Evolutionary conservation across 1,284 basidiomycete species (phyloP).

Genomic region (Trametes pubescens): DNA sequence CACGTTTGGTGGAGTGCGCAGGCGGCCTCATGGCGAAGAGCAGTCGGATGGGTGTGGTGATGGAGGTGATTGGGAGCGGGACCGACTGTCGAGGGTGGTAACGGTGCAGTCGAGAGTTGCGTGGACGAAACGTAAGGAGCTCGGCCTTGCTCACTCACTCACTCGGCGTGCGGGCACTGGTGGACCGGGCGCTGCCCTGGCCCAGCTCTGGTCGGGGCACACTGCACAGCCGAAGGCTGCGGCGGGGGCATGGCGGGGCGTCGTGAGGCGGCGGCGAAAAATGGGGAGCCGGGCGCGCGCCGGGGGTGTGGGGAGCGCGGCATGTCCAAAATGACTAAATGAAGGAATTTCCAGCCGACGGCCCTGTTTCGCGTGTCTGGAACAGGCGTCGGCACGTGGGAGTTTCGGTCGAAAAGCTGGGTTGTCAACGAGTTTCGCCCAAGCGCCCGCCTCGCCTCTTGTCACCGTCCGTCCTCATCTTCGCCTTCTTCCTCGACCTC

Average conservation of each 20-base stretch:
- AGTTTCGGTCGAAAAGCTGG: constrained; percentile 35
- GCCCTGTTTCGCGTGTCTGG: constrained; percentile 37
- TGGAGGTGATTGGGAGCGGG: constrained; percentile 27
- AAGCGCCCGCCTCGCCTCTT: constrained; percentile 36
- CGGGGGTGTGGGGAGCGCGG: constrained; percentile 22
- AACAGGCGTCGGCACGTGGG: constrained; percentile 32
- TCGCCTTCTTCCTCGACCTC: constrained; percentile 36
- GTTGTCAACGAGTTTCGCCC: constrained; percentile 36
- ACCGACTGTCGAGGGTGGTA: constrained; percentile 18
- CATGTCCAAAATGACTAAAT: constrained; percentile 34
- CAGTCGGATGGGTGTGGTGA: constrained; percentile 11
- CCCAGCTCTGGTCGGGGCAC: constrained; percentile 15
- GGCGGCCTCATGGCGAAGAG: constrained; percentile 20
- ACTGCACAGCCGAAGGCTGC: constrained; percentile 15
- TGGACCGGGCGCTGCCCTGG: constrained; percentile 4
- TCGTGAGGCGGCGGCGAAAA: constrained; percentile 27
- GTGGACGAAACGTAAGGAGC: constrained; percentile 20
- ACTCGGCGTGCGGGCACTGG: neutral
- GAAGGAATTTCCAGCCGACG: constrained; percentile 31
- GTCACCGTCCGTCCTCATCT: constrained; percentile 38
- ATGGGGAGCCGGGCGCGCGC: constrained; percentile 19
- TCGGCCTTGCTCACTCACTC: neutral
- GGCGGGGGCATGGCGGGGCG: constrained; percentile 21
- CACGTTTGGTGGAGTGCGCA: constrained; percentile 18
- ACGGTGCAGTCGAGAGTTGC: constrained; percentile 9